phyloP scores from a whole-genome alignment of 306 rosid species.

The Lablab purpureus region DNA sequence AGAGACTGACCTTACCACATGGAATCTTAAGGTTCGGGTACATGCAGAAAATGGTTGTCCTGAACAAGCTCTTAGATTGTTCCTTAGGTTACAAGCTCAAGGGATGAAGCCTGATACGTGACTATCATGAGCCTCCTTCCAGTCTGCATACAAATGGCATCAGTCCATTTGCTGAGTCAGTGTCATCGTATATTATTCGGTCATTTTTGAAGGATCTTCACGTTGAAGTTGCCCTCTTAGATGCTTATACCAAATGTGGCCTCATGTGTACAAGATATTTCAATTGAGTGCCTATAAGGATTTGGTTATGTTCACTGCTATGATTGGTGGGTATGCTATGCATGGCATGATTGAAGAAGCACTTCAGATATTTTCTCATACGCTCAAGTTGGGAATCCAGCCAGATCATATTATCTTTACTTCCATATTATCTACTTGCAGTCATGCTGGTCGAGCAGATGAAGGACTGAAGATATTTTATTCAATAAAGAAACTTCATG shows the following conservation, averaged over 20 bases:
- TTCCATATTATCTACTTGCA: conserved; percentile 79
- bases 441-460: conserved; percentile 79
- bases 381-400: conserved; percentile 69
- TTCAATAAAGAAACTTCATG: too few relatives aligned
- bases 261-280: conserved; percentile 65
- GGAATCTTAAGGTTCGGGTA: too few relatives aligned
- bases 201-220: too few relatives aligned
- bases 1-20: too few relatives aligned
- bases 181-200: conserved; percentile 79
- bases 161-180: conserved; percentile 69
- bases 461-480: too few relatives aligned
- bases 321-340: conserved; percentile 87
- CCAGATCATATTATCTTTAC: conserved; percentile 80
- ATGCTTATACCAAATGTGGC: conserved; percentile 88
- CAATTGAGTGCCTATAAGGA: conserved; percentile 66
- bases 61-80: conserved; percentile 63
- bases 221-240: conserved; percentile 77
- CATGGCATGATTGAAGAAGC: conserved; percentile 89
- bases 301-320: conserved; percentile 85
- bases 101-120: conserved; percentile 86
- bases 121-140: conserved; percentile 88
- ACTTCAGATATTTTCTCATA: conserved; percentile 61
- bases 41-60: too few relatives aligned
- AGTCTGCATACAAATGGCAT: conserved; percentile 72
- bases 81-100: conserved; percentile 61